Evolutionary conservation across 2,329 filamentous ascomycete genomes (phyloP).

Genomic region (Neurospora sp.): DNA sequence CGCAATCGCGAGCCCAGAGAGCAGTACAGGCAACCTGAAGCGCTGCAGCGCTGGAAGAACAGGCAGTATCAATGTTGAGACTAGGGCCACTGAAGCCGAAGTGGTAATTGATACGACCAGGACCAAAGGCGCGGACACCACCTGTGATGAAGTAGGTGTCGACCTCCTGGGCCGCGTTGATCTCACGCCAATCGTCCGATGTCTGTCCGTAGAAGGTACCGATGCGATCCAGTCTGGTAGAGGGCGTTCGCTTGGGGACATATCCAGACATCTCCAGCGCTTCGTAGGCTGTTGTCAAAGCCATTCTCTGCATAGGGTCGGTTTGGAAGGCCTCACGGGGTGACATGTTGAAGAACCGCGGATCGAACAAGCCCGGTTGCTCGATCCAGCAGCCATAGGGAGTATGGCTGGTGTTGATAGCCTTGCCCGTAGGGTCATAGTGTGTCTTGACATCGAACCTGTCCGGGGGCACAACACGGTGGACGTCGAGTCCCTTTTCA

Average conservation of each 20-base stretch:
- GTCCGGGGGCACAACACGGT: constrained; percentile 56
- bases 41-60: constrained; percentile 63
- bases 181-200: constrained; percentile 68
- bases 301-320: constrained; percentile 72
- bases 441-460: constrained; percentile 67
- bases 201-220: constrained; percentile 69
- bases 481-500: constrained; percentile 65
- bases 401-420: constrained; percentile 66
- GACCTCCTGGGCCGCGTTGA: constrained; percentile 62
- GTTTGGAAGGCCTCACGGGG: constrained; percentile 71
- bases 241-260: constrained; percentile 63
- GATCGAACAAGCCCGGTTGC: constrained; percentile 68
- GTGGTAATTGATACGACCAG: constrained; percentile 62
- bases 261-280: constrained; percentile 75
- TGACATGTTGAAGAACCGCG: constrained; percentile 83
- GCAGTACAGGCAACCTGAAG: constrained; percentile 65
- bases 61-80: constrained; percentile 68
- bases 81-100: constrained; percentile 69
- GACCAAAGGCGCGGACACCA: constrained; percentile 31
- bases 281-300: constrained; percentile 68
- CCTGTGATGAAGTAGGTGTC: constrained; percentile 45
- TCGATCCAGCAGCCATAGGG: constrained; percentile 68
- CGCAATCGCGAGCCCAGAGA: constrained; percentile 65
- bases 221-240: constrained; percentile 52
- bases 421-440: constrained; percentile 61